Evolutionary conservation across 768 basidiomycete genomes (phyloP), one percentile per base, ranked within the genome.

Genomic region (Kwoniella dejecticola): DNA sequence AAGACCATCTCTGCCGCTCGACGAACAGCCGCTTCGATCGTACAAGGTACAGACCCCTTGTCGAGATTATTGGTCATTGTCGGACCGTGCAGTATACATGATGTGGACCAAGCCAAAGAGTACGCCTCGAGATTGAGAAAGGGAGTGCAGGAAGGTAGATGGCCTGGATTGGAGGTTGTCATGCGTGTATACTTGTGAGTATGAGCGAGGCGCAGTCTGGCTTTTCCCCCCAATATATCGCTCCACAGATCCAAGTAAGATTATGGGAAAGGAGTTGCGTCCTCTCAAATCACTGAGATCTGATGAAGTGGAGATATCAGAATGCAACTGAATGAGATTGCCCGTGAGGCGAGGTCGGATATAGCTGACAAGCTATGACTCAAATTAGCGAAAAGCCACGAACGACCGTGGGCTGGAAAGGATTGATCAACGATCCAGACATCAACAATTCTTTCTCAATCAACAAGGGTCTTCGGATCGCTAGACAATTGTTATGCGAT

Each of bases 161-260:
- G 89, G 71, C 78, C 79, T 1, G 80, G 93, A 70, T 83, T 99
- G 50, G 83, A 89, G 72, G 89, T 99, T 75, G 81, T 98, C 79
- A 99, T 99, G 96, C 85, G 96, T 41, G 88, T 91, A 57, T 98
- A 98, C 84, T 97, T 90, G 91, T 94, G 74, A 78, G 91, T 85
- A 0, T 41, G n/a, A n/a, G n/a, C n/a, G n/a, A n/a, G n/a, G n/a
- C n/a, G n/a, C n/a, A n/a, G n/a, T n/a, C n/a, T n/a, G n/a, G n/a
- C n/a, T n/a, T n/a, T n/a, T n/a, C n/a, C n/a, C n/a, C n/a, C n/a
- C n/a, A n/a, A n/a, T n/a, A n/a, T n/a, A n/a, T n/a, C n/a, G n/a
- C n/a, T n/a, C n/a, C n/a, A n/a, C n/a, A n/a, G n/a, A n/a, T n/a
- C n/a, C n/a, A n/a, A n/a, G n/a, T n/a, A n/a, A n/a, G n/a, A n/a